Base-by-base conservation (phyloP, 2,329 filamentous ascomycete genomes). In the Mycosphaerella sp. region DNA sequence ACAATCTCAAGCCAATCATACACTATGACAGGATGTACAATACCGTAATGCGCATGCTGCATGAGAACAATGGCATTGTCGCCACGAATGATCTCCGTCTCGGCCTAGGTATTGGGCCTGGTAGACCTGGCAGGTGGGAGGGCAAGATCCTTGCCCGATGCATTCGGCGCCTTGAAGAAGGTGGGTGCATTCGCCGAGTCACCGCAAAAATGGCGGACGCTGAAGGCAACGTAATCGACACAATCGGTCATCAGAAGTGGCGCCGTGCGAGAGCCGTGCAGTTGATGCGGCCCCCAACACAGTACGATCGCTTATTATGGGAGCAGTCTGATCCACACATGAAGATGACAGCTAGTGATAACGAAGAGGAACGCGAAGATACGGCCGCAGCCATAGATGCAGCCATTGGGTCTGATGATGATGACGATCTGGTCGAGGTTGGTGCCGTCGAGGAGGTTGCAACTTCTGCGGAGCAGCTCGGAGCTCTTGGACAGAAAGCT, bases 31-130 rank as follows among this genome's bases (percentile, higher is more conserved):
- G 68, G 2, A 77, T 81, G 58, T 71, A 72, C 39, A 68, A 70
- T 18, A 66, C 71, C 10, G 63, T 80, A 2, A 76, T 80, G 50
- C 65, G 68, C 6, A 68, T 74, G 25, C 64, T 83, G 14, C 73
- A 73, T 50, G 69, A 78, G 30, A 69, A 73, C 28, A 51, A 71
- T n/a, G 57, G 70, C n/a, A 69, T 80, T 30, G 73, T 82, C 39
- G 70, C 75, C 2, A 71, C 76, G 12, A 68, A 71, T 45, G 77
- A 81, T 53, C 66, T 83, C 9, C 75, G 78, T 48, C 67, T 67
- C 25, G 71, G 70, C 21, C 63, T 82, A 44, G 62, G 59, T 7
- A 62, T 66, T 14, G 30, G 10, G 10, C 6, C 43, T 64, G 2
- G 60, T 66, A 37, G 57, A 65, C 16, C 63, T 27, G 27, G 30